Conservation (phyloP, 306 rosid genomes). For the Prunus fruticosa region DNA sequence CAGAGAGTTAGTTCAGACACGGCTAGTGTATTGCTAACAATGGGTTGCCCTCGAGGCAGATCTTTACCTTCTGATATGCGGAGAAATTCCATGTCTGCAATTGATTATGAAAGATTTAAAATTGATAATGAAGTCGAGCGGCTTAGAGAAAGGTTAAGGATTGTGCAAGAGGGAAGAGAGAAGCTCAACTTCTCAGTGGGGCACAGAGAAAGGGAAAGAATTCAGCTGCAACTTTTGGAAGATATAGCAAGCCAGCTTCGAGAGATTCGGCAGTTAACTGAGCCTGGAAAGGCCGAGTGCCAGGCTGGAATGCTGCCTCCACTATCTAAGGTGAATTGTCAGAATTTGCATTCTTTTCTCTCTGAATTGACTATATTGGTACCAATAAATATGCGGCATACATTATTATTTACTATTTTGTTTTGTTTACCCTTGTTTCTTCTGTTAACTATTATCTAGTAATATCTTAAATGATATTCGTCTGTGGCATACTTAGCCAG, state of each 20-base stretch:
- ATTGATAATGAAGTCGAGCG: constrained; percentile 51
- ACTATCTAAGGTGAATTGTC: constrained; percentile 34
- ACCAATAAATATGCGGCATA: neutral
- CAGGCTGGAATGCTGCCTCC: constrained; percentile 45
- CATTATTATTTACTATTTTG: neutral
- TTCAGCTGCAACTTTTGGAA: constrained; percentile 37
- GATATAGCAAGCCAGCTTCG: constrained; percentile 38
- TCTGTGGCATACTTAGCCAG: neutral
- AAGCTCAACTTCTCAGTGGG: constrained; percentile 38
- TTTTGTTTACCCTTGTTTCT: neutral
- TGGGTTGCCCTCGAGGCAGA: constrained; percentile 20
- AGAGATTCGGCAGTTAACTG: constrained; percentile 38
- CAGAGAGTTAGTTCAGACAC: constrained; percentile 29
- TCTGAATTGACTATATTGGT: neutral
- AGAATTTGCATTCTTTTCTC: neutral
- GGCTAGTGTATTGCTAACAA: constrained; percentile 27
- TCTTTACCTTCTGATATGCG: constrained; percentile 21
- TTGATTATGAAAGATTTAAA: constrained; percentile 46
- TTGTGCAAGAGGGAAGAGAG: constrained; percentile 47
- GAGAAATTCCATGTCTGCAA: constrained; percentile 48
- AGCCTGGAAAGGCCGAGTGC: constrained; percentile 29
- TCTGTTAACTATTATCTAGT: neutral
- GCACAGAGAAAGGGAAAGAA: constrained; percentile 33
- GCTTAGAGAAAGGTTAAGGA: constrained; percentile 48
- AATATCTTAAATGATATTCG: neutral